A percentile compares a stretch with the other conserved stretches of the same genome.
Evolutionary conservation across 2,329 filamentous ascomycete species (phyloP).

Genomic region (Cladorrhinum sp.): DNA sequence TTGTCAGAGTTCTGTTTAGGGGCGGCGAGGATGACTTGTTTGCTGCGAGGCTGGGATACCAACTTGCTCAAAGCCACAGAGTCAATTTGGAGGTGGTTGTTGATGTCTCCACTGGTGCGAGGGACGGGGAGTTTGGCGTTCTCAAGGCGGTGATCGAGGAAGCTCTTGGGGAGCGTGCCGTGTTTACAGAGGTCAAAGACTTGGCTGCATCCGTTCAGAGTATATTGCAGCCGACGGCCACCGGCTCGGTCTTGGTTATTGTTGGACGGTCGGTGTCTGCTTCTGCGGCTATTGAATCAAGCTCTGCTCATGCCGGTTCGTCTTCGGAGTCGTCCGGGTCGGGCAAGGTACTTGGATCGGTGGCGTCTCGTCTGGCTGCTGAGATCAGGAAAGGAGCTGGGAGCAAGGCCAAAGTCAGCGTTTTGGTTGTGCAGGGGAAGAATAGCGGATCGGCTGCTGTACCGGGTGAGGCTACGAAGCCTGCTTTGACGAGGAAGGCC

Average conservation of each 20-base stretch:
- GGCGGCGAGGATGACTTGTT: constrained; percentile 76
- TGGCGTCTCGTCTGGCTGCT: constrained; percentile 1
- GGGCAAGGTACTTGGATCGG: constrained; percentile 2
- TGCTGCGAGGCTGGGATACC: constrained; percentile 75
- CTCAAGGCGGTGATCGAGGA: constrained; percentile 42
- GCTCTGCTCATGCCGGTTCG: not conserved
- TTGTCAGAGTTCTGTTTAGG: constrained; percentile 65
- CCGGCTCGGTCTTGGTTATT: constrained; percentile 10
- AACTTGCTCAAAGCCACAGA: constrained; percentile 73
- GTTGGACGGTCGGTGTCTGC: not conserved
- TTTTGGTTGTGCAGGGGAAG: constrained; percentile 64
- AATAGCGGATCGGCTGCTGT: not conserved
- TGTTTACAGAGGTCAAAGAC: constrained; percentile 49
- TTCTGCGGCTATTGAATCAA: not conserved
- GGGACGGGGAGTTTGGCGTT: not conserved
- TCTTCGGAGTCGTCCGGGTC: not conserved
- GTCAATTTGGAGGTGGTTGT: constrained; percentile 44
- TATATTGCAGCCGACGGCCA: constrained; percentile 58
- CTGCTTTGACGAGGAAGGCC: constrained; percentile 4
- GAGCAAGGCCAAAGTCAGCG: constrained; percentile 53
- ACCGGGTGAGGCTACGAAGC: not conserved
- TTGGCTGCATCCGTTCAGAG: constrained; percentile 38
- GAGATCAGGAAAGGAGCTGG: constrained; percentile 9
- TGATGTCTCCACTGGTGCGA: not conserved
- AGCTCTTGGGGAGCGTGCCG: constrained; percentile 44